Base-by-base conservation (phyloP, 2,329 filamentous ascomycete species). In the Apiospora aurea region DNA sequence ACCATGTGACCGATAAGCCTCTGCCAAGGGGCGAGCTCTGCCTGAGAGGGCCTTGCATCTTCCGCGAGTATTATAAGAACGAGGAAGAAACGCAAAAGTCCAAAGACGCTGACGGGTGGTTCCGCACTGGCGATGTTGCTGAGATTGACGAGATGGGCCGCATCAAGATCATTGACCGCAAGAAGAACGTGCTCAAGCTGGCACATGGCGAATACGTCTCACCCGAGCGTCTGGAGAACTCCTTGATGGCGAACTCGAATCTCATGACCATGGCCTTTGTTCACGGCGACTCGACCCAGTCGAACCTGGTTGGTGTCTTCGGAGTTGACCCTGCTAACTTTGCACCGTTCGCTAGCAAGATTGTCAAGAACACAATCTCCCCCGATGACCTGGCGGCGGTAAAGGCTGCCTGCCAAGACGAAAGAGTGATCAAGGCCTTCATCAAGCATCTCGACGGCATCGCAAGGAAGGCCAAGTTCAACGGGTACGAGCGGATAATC, bases 111-210 rank as follows among this genome's bases (percentile, higher is more conserved):
- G 95, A 98, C 75, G 96, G 96, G 74, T 99, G 96, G 96, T 98
- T 99, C 89, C 93, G 93, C 81, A 98, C 95, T 0, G 96, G 96
- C 71, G 96, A 99, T 78, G 96, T 99, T 75, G 94, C 91, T 79
- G 89, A 91, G 75, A 87, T 99, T 34, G 96, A 99, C 82, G 91
- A 91, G 76, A 83, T 93, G 79, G 96, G 96, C 74, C 94, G 95
- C 73, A 92, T 98, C 86, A 91, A 90, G 83, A 97, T 99, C 82
- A 92, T 99, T 78, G 96, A 99, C 83, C 95, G 96, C 78, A 92
- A 95, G 84, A 99, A 99, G 92, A 98, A 98, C 83, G 94, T 99
- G n/a, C 90, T 99, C 80, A 99, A 99, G 88, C 90, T 99, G 71
- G 92, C 96, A 0, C 96, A 99, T 83, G 96, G 96, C 81, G 96